phyloP scores from a whole-genome alignment of 2,329 filamentous ascomycete genomes.

The Hymenoscyphus fructigenus region DNA sequence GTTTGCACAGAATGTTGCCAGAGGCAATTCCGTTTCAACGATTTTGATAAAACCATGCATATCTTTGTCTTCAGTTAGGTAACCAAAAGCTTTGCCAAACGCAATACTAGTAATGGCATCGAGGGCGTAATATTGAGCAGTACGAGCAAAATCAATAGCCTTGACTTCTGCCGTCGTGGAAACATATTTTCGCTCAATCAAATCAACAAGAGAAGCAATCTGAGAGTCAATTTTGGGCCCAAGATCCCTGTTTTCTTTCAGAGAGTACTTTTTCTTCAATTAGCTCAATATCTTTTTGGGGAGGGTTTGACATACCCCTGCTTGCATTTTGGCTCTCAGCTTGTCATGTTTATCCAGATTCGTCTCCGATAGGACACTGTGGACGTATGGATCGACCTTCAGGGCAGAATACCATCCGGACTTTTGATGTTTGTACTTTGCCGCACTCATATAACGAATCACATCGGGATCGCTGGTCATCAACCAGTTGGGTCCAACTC shows the following conservation, averaged over 20 bases:
- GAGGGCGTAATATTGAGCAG: constrained; percentile 50
- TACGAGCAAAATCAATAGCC: constrained; percentile 51
- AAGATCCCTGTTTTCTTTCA: constrained; percentile 50
- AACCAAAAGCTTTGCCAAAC: constrained; percentile 51
- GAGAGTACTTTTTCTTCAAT: constrained; percentile 48
- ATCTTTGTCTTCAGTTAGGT: constrained; percentile 47
- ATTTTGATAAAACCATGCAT: constrained; percentile 25
- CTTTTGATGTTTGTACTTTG: neutral
- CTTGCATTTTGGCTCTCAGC: constrained; percentile 48
- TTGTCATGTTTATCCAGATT: constrained; percentile 40
- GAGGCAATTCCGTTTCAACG: neutral
- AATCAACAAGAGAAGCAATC: constrained; percentile 45
- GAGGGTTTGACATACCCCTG: constrained; percentile 41
- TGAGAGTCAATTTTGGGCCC: constrained; percentile 50
- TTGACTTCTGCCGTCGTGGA: constrained; percentile 38
- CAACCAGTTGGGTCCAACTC: constrained; percentile 2
- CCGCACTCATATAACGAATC: neutral
- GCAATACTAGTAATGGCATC: constrained; percentile 55
- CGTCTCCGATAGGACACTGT: constrained; percentile 4
- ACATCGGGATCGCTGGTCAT: constrained; percentile 5
- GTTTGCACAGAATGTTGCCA: neutral
- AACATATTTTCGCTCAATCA: constrained; percentile 51
- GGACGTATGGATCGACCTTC: constrained; percentile 1
- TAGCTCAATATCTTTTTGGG: constrained; percentile 26
- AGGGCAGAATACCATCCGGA: constrained; percentile 2